These are phyloP conservation scores for Arthrinium puccinioides DNA, from an alignment of 2,329 filamentous ascomycete species.

Conservation along the genomic window DNA sequence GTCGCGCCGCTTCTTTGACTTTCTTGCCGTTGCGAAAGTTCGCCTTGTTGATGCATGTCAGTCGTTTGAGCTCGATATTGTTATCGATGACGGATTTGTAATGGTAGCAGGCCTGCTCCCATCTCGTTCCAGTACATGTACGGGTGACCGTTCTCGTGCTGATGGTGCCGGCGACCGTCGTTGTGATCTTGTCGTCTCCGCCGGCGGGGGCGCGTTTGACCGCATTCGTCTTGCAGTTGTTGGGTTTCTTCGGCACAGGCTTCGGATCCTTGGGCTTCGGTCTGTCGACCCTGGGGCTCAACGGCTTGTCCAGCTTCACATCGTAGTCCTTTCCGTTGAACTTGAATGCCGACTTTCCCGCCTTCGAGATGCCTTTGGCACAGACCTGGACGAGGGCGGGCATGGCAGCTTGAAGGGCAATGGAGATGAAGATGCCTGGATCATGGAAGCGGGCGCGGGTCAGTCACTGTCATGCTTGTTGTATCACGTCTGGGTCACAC, in stretches of 20 bases:
- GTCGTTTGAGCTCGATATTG: background rate
- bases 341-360: constrained; percentile 15
- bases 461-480: constrained; percentile 10
- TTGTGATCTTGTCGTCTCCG: background rate
- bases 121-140: background rate
- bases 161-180: background rate
- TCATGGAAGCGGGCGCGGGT: constrained; percentile 18
- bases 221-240: background rate
- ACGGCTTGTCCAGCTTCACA: background rate
- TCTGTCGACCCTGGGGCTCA: background rate
- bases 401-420: constrained; percentile 6
- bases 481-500: constrained; percentile 1
- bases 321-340: constrained; percentile 4
- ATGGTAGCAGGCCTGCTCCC: background rate
- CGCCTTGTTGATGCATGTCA: constrained; percentile 1
- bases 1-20: background rate
- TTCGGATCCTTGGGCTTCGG: background rate
- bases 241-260: background rate
- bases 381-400: constrained; percentile 21
- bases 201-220: background rate
- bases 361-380: constrained; percentile 25
- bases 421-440: constrained; percentile 4
- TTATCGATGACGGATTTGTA: constrained; percentile 1
- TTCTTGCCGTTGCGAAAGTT: background rate
- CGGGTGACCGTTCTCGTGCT: background rate